These are phyloP conservation scores for Viola pubescens DNA, from an alignment of 441 rosid genomes.

Conservation along the genomic window DNA sequence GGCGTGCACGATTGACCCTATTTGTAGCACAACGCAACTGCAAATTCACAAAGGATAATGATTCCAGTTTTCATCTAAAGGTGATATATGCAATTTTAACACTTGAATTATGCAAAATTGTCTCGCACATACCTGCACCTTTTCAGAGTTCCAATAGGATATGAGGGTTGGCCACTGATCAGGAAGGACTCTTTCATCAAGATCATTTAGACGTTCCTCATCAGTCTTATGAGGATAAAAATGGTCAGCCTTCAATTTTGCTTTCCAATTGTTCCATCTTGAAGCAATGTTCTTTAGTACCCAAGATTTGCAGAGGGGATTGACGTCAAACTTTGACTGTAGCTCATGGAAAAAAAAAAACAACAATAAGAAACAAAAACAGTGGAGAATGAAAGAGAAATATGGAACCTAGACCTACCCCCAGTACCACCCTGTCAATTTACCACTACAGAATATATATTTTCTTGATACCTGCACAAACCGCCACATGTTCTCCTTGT, in stretches of 20 bases:
- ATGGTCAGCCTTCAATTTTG: slow-evolving; percentile 27
- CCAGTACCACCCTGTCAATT: neutral
- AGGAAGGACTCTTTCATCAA: slow-evolving; percentile 31
- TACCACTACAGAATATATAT: neutral
- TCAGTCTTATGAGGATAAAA: slow-evolving; percentile 29
- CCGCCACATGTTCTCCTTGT: slow-evolving; percentile 33
- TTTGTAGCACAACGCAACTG: slow-evolving; percentile 29
- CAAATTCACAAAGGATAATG: slow-evolving; percentile 12
- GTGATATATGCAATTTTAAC: neutral
- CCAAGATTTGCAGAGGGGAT: slow-evolving; percentile 26
- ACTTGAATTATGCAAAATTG: neutral
- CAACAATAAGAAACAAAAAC: too few species aligned
- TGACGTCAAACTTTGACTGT: slow-evolving; percentile 33
- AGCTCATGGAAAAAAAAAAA: neutral
- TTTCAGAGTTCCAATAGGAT: slow-evolving; percentile 33
- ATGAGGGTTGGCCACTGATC: slow-evolving; percentile 36
- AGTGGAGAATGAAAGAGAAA: too few species aligned
- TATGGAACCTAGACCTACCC: neutral
- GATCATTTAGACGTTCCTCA: slow-evolving; percentile 30
- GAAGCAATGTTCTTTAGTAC: slow-evolving; percentile 28
- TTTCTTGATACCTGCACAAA: slow-evolving; percentile 24
- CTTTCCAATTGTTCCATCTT: slow-evolving; percentile 39
- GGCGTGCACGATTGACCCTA: slow-evolving; percentile 31
- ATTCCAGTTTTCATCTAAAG: neutral
- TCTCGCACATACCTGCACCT: slow-evolving; percentile 24